These are phyloP conservation scores for Fulvia fulva DNA, from an alignment of 2,329 filamentous ascomycete genomes.

Conservation along the genomic window DNA sequence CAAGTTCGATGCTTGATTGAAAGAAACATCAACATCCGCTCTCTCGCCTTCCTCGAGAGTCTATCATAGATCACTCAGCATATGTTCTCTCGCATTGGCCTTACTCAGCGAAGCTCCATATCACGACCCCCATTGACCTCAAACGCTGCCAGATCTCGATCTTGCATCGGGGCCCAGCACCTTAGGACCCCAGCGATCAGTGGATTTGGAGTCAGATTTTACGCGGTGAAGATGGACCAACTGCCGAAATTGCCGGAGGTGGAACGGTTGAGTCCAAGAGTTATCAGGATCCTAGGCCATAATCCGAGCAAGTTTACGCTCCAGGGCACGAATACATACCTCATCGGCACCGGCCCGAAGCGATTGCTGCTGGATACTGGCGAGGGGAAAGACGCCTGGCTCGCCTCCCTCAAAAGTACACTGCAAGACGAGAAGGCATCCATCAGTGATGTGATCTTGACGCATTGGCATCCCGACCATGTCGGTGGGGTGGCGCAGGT, in stretches of 20 bases:
- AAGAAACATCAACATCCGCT: not conserved
- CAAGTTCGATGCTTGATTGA: not conserved
- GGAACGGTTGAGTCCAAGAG: slow-evolving; percentile 70
- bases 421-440: slow-evolving; percentile 65
- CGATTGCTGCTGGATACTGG: slow-evolving; percentile 88
- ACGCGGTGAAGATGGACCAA: slow-evolving; percentile 6
- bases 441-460: slow-evolving; percentile 69
- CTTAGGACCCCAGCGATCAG: no score
- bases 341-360: slow-evolving; percentile 69
- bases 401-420: slow-evolving; percentile 58
- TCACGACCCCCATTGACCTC: no score
- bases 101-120: not conserved
- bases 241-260: slow-evolving; percentile 66
- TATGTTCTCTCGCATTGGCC: not conserved
- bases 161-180: no score
- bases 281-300: slow-evolving; percentile 80
- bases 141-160: no score
- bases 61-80: no score
- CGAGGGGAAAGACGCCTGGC: slow-evolving; percentile 74
- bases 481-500: slow-evolving; percentile 59
- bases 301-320: slow-evolving; percentile 80
- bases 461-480: slow-evolving; percentile 92
- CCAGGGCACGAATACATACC: slow-evolving; percentile 91
- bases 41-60: no score
- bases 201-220: no score